Percentiles rank a stretch among this genome's conserved stretches.
Conservation (phyloP, 768 basidiomycete genomes). For the Tricholomella constricta region DNA sequence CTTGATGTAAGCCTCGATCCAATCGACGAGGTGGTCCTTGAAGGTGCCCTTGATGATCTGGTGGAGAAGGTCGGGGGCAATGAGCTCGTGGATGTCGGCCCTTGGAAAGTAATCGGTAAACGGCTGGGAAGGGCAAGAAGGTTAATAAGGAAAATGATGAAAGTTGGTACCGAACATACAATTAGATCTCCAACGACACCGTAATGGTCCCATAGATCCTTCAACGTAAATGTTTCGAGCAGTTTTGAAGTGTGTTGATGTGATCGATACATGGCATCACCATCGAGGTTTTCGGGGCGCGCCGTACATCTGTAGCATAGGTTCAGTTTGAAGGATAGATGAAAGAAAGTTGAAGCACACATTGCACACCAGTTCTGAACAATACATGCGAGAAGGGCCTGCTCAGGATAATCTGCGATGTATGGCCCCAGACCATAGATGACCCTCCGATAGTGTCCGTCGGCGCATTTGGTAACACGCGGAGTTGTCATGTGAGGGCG, state of each 20-base stretch:
- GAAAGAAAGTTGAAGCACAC: slow-evolving; percentile 14
- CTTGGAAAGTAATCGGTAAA: not conserved
- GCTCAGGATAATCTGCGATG: slow-evolving; percentile 30
- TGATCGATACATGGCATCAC: not conserved
- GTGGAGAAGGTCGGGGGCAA: no score
- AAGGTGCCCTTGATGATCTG: no score
- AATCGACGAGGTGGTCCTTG: slow-evolving; percentile 4
- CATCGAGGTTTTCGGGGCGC: slow-evolving; percentile 1
- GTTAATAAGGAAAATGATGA: not conserved
- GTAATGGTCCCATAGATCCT: slow-evolving; percentile 26
- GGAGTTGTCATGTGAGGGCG: slow-evolving; percentile 25
- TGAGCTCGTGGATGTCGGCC: not conserved
- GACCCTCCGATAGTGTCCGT: slow-evolving; percentile 25
- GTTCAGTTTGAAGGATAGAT: not conserved
- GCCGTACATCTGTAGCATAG: slow-evolving; percentile 10
- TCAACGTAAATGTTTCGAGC: slow-evolving; percentile 11
- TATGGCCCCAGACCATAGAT: slow-evolving; percentile 30
- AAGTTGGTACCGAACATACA: slow-evolving; percentile 11
- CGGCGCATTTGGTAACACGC: slow-evolving; percentile 21
- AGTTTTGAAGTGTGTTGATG: slow-evolving; percentile 16
- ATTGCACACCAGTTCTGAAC: slow-evolving; percentile 29
- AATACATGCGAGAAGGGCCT: slow-evolving; percentile 23
- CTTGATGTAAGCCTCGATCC: not conserved
- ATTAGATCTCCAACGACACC: slow-evolving; percentile 26
- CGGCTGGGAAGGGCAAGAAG: no score